Conservation (phyloP, 1,284 basidiomycete genomes). For the Schizophyllum amplum region DNA sequence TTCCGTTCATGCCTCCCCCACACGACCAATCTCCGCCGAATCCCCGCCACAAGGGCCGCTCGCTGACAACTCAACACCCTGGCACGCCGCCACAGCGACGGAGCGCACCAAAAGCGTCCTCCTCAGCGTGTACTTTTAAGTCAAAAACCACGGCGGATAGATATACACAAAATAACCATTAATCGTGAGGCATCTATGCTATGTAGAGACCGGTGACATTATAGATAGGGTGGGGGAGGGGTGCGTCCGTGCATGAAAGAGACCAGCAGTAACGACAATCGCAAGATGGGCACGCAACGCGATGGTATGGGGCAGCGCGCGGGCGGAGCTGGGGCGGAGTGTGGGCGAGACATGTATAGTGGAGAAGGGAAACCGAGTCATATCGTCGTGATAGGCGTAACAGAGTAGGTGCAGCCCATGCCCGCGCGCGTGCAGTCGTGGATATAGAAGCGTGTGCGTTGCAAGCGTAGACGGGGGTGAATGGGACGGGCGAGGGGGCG, state of each 20-base stretch:
- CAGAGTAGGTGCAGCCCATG: not conserved
- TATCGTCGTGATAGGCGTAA: not conserved
- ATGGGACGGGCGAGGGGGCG: not conserved
- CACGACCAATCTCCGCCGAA: not conserved
- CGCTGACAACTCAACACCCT: not conserved
- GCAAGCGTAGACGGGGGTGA: not conserved
- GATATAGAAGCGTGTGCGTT: not conserved
- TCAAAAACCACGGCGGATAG: not conserved
- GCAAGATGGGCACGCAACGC: not conserved
- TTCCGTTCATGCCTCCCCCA: not conserved
- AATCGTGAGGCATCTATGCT: not conserved
- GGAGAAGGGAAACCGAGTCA: not conserved
- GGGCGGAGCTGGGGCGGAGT: too few species aligned
- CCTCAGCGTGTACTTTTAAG: too few species aligned
- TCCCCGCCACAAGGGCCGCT: not conserved
- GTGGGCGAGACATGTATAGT: not conserved
- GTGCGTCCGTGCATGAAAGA: not conserved
- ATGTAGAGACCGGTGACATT: not conserved
- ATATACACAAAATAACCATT: not conserved
- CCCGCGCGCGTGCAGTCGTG: not conserved
- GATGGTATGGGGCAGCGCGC: not conserved
- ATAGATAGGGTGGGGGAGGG: not conserved
- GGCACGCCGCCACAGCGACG: not conserved
- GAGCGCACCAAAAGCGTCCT: not conserved
- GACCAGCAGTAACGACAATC: not conserved